Percentiles rank a stretch among this genome's conserved stretches.
These are phyloP conservation scores for Fraxinus albicans DNA, from an alignment of 305 asterid genomes.

Conservation along the genomic window DNA sequence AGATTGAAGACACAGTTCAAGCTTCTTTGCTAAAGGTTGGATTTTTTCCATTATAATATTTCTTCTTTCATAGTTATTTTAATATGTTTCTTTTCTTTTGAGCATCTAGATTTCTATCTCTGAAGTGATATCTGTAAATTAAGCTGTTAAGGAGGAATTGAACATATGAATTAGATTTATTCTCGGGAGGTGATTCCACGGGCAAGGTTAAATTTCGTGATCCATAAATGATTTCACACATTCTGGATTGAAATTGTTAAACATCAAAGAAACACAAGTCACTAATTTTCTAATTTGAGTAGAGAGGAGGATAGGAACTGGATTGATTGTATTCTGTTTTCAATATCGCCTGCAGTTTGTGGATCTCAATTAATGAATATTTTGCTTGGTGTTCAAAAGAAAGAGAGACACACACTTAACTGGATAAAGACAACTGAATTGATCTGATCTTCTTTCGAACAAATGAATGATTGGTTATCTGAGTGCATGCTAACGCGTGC, in stretches of 20 bases:
- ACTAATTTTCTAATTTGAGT: background rate
- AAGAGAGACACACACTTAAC: background rate
- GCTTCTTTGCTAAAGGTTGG: conserved; percentile 77
- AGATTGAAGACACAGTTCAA: conserved; percentile 56
- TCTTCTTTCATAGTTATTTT: conserved; percentile 12
- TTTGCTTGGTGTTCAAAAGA: background rate
- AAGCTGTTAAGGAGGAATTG: background rate
- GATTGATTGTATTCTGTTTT: background rate
- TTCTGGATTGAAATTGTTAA: background rate
- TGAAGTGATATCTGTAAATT: background rate
- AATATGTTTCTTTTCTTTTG: conserved; percentile 12
- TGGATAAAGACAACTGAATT: background rate
- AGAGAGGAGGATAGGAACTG: background rate
- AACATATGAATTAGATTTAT: background rate
- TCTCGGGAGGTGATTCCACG: conserved; percentile 2
- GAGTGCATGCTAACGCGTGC: background rate
- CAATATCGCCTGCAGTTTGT: background rate
- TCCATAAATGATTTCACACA: background rate
- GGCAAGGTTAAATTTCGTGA: conserved; percentile 11
- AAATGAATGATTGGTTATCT: background rate
- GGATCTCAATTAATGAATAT: background rate
- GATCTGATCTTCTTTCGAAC: conserved; percentile 10
- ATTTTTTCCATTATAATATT: conserved; percentile 8
- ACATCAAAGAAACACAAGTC: background rate
- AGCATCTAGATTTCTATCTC: conserved; percentile 13